Conservation (phyloP, 768 basidiomycete genomes). For the Antrodiella citrinella region DNA sequence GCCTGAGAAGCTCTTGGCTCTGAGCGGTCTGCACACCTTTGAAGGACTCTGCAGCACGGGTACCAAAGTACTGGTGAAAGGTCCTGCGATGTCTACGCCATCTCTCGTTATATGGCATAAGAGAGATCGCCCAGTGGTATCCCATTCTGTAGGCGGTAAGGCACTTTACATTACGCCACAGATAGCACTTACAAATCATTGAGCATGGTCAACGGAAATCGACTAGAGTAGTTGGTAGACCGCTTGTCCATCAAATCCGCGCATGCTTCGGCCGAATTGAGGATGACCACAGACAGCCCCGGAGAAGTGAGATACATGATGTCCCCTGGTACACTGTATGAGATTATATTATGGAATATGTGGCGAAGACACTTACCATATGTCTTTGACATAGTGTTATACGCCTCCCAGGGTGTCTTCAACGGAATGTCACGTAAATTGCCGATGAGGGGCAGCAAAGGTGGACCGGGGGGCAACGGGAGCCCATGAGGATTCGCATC, state of each 20-base stretch:
- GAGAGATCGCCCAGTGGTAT: not conserved
- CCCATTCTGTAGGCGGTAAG: not conserved
- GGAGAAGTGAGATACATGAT: slow-evolving; percentile 16
- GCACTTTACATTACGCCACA: too few species aligned
- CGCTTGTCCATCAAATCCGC: slow-evolving; percentile 21
- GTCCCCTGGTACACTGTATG: too few species aligned
- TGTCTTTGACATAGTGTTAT: not conserved
- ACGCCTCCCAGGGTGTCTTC: slow-evolving; percentile 16
- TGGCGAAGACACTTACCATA: not conserved
- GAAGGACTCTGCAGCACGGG: not conserved
- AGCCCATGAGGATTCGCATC: not conserved
- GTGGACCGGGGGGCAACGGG: slow-evolving; percentile 4
- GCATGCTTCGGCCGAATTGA: slow-evolving; percentile 15
- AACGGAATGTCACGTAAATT: slow-evolving; percentile 10
- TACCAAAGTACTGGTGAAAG: slow-evolving; percentile 1
- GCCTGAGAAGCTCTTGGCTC: not conserved
- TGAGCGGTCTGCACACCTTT: not conserved
- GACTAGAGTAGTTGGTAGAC: slow-evolving; percentile 15
- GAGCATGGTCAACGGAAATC: slow-evolving; percentile 8
- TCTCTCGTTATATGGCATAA: not conserved
- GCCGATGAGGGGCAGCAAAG: slow-evolving; percentile 2
- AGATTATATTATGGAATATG: too few species aligned
- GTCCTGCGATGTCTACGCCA: not conserved
- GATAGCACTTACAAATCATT: slow-evolving; percentile 17
- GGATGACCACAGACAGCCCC: slow-evolving; percentile 16